These are phyloP conservation scores for Schizophyllum commune DNA, from an alignment of 1,284 basidiomycete genomes.

Conservation along the genomic window DNA sequence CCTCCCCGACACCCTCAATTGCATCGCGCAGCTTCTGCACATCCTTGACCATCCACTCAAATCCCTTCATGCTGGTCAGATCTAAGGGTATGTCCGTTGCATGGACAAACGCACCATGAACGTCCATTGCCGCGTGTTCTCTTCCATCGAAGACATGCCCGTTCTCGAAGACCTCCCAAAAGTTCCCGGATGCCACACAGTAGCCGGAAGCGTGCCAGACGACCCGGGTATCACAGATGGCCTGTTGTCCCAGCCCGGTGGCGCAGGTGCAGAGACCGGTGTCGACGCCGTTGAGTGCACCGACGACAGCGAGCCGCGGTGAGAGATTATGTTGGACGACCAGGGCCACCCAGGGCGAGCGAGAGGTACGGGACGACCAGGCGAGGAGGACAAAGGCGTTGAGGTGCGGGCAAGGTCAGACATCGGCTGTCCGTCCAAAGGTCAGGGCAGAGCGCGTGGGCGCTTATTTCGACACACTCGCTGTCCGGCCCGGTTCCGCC, in stretches of 20 bases:
- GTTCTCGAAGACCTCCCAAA: slow-evolving; percentile 5
- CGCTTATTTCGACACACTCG: background rate
- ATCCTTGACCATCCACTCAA: slow-evolving; percentile 59
- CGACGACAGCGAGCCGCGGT: slow-evolving; percentile 15
- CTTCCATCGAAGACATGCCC: slow-evolving; percentile 26
- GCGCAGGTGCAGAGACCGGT: background rate
- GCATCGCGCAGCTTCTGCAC: slow-evolving; percentile 46
- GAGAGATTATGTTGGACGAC: slow-evolving; percentile 21
- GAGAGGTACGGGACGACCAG: slow-evolving; percentile 35
- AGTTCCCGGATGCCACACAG: slow-evolving; percentile 6
- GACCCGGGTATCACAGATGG: slow-evolving; percentile 6
- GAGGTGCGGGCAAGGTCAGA: slow-evolving; percentile 35
- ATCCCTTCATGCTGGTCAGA: slow-evolving; percentile 34
- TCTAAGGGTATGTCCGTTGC: background rate
- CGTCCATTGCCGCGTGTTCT: slow-evolving; percentile 46
- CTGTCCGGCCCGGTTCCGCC: too few relatives aligned
- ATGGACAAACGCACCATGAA: slow-evolving; percentile 38
- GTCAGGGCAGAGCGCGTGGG: background rate
- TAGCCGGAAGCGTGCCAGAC: slow-evolving; percentile 21
- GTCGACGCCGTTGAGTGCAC: slow-evolving; percentile 3
- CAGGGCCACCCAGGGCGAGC: slow-evolving; percentile 57
- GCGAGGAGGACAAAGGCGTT: slow-evolving; percentile 38
- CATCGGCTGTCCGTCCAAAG: slow-evolving; percentile 17
- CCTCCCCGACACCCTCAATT: slow-evolving; percentile 32
- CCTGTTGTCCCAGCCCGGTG: background rate